Base-by-base conservation (phyloP, 208 protist genomes). In the Leishmania amazonensis region DNA sequence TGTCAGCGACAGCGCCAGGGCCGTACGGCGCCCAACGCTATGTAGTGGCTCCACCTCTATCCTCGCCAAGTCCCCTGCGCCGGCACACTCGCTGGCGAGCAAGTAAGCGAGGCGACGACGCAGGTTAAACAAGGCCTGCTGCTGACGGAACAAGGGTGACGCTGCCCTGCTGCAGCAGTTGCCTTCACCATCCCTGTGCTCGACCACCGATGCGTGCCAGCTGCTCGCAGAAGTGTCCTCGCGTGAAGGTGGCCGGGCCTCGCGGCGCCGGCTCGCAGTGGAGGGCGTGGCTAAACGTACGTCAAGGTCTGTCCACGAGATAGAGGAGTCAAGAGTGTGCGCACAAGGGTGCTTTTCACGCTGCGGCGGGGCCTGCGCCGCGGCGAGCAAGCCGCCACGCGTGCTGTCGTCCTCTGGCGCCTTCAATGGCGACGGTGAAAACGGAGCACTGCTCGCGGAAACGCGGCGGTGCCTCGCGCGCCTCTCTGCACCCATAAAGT, bases 91-190 rank as follows among this genome's bases (percentile, higher is more conserved):
- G 57, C 49, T 58, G 24, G 83, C 83, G 45, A 86, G 65, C 35
- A 86, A 53, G 78, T 86, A 86, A 24, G 83, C 83, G 2, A 86
- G 74, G 54, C 75, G 83, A n/a, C 83, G 83, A 11, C 83, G 83
- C 74, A 86, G 57, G 3, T 65, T 35, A 72, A 86, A 83, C 11
- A 86, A 49, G 11, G 31, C 19, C 47, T 86, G 83, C 64, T 86
- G 83, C 73, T 67, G 83, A 6, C 47, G 72, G 64, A 82, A 85
- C 17, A 78, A 47, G 11, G n/a, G 8, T 65, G 75, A 3, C 7
- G 75, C 31, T 28, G 73, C 3, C 3, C 38, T 51, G 53, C 53
- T 51, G 75, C 4, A 24, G 57, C 19, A 15, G 53, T 17, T 65
- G 28, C 24, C 70, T 45, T 31, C 70, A 8, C 28, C 19, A 74